Percentiles rank a stretch among this genome's conserved stretches.
Evolutionary conservation across 495 filamentous ascomycete species (phyloP).

Genomic region (Staphylotrichum tortipilum): DNA sequence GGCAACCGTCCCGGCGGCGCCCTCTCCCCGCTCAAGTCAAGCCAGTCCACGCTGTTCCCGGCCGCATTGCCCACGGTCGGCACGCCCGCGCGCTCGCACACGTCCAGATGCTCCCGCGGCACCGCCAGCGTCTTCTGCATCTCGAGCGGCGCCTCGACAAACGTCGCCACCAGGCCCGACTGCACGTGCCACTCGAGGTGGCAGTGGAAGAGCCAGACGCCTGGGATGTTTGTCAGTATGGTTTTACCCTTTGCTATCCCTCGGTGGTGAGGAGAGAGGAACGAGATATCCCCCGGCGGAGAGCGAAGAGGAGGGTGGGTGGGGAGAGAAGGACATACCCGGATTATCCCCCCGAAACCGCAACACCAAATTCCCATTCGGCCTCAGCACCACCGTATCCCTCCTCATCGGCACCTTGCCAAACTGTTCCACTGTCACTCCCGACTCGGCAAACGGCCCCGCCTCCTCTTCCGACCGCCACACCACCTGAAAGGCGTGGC

Average conservation of each 20-base stretch:
- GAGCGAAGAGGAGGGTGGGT: background rate
- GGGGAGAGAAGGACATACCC: conserved; percentile 41
- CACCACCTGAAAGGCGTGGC: conserved; percentile 67
- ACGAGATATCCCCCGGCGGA: no score
- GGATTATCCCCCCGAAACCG: conserved; percentile 61
- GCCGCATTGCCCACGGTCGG: conserved; percentile 65
- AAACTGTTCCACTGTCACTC: conserved; percentile 34
- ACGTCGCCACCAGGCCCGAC: conserved; percentile 58
- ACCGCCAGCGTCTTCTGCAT: conserved; percentile 54
- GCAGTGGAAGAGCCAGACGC: conserved; percentile 68
- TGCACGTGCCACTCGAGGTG: conserved; percentile 65
- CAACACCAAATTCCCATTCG: conserved; percentile 53
- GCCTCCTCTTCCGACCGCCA: conserved; percentile 37
- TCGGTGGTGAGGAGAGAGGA: no score
- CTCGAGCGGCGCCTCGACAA: conserved; percentile 51
- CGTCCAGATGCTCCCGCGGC: conserved; percentile 53
- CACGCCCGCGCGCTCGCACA: conserved; percentile 45
- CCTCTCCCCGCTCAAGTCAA: conserved; percentile 59
- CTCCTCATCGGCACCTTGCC: conserved; percentile 41
- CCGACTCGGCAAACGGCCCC: conserved; percentile 37
- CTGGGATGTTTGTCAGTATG: background rate
- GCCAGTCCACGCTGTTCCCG: conserved; percentile 52
- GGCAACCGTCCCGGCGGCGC: conserved; percentile 49
- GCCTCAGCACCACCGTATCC: conserved; percentile 49
- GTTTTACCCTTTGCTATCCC: background rate